Percentiles rank a stretch among this genome's conserved stretches.
These are phyloP conservation scores for Choiromyces venosus DNA, from an alignment of 495 filamentous ascomycete species.

Conservation along the genomic window DNA sequence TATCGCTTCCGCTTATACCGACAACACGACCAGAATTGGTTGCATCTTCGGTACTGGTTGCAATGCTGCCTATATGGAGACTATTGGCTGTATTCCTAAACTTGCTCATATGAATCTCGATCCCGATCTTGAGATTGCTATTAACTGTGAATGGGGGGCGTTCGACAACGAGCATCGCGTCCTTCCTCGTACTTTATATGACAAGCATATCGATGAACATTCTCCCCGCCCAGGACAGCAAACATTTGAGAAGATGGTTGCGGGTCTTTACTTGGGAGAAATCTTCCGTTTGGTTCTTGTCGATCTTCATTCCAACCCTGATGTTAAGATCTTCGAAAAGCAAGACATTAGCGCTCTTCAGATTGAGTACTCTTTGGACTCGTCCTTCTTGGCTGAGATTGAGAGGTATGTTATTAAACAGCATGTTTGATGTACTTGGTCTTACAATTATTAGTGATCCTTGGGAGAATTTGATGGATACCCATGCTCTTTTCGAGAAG, in stretches of 20 bases:
- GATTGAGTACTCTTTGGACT: conserved; percentile 79
- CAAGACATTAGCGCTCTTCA: conserved; percentile 74
- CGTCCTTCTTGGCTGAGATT: conserved; percentile 91
- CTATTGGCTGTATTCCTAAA: conserved; percentile 86
- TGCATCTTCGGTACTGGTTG: conserved; percentile 98
- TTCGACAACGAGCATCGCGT: conserved; percentile 96
- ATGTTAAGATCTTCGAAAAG: conserved; percentile 70
- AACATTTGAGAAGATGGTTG: conserved; percentile 97
- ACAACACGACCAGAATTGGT: conserved; percentile 83
- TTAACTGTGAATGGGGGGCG: conserved; percentile 98
- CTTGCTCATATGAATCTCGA: conserved; percentile 90
- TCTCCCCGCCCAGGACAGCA: conserved; percentile 94
- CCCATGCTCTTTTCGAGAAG: conserved; percentile 67
- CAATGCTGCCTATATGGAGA: conserved; percentile 97
- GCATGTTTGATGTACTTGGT: neutral
- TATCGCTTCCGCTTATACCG: conserved; percentile 96
- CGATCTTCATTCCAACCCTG: conserved; percentile 72
- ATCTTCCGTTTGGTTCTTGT: conserved; percentile 86
- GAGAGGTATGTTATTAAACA: conserved; percentile 58
- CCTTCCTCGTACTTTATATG: conserved; percentile 79
- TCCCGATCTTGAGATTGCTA: conserved; percentile 82
- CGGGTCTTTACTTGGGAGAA: conserved; percentile 90
- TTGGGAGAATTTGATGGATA: conserved; percentile 87
- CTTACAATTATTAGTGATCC: conserved; percentile 58
- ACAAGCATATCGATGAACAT: conserved; percentile 82